Evolutionary conservation across 108 stramenopile species (phyloP), one percentile per base, ranked within the genome.

Genomic region (Mediolabrus comicus): DNA sequence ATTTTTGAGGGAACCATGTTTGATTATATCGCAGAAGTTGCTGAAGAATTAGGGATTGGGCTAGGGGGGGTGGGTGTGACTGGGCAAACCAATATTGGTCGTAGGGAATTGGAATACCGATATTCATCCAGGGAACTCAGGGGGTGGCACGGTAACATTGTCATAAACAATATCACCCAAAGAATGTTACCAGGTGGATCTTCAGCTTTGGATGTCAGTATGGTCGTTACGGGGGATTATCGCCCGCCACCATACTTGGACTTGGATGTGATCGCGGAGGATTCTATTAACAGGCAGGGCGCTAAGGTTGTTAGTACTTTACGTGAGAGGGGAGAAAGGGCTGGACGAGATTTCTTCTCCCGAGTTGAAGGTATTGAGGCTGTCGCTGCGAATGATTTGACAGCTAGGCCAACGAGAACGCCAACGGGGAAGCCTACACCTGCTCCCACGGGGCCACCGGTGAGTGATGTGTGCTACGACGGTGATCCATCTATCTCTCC

Each of bases 201-300:
- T 6, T 71, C 69, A 1, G 69, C 69, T n/a, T 34, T 71, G 22
- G 69, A 71, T 52, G 69, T 71, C 32, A 53, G 52, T 5, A 33
- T 71, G 46, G 60, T 71, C 17, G 58, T 71, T 27, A 71, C 69
- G 60, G 69, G 69, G 19, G 69, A 71, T 36, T 71, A 71, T 53
- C 59, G 69, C 14, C 69, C 69, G 6, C 69, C 69, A 4, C 69
- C 69, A 13, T 71, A 53, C 31, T 13, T 71, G 1, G 60, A 71
- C 54, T 39, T 71, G 12, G 58, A 71, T 38, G 69, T 61, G 13
- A 61, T 71, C 27, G 69, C 69, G 24, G 69, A 71, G 53, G 69
- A 71, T 59, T 62, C 60, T 25, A 71, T 71, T 39, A 71, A 71
- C 36, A 59, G 69, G 0, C 39, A 51, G 28, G 59, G 59, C 4